Conservation (phyloP, 257 asterid species). For the Solanum corneliomulleri region DNA sequence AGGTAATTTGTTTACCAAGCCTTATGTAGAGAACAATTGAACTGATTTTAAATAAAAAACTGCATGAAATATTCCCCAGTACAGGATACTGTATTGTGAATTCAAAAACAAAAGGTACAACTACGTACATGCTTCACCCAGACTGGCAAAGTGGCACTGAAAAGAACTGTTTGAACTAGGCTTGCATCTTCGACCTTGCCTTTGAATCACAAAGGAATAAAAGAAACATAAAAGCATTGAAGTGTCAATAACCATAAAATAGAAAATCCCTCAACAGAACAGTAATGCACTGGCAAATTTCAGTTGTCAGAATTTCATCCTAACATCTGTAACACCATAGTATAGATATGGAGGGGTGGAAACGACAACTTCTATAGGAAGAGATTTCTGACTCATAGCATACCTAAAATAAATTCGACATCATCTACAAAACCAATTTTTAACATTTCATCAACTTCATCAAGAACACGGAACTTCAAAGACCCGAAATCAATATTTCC, state of each 20-base stretch:
- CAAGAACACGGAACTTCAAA: constrained; percentile 87
- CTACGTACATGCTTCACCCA: constrained; percentile 75
- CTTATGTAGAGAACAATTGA: neutral
- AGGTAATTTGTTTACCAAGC: neutral
- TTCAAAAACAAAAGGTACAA: neutral
- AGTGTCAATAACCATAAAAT: neutral
- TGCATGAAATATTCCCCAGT: neutral
- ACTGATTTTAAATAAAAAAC: neutral
- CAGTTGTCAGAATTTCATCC: neutral
- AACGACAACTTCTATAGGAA: neutral
- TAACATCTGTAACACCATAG: neutral
- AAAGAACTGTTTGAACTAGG: constrained; percentile 90
- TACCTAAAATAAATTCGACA: constrained; percentile 94
- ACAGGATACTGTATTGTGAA: neutral
- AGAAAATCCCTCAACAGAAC: neutral
- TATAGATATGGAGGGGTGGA: neutral
- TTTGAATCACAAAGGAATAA: neutral
- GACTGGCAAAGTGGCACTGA: constrained; percentile 85
- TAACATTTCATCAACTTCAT: constrained; percentile 99
- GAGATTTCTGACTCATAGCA: neutral
- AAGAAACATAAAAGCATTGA: neutral
- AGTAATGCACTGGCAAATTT: neutral
- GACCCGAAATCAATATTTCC: constrained; percentile 67
- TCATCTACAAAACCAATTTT: constrained; percentile 99
- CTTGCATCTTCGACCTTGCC: constrained; percentile 82